These are phyloP conservation scores for Pseudopyrenochaeta lycopersici DNA, from an alignment of 2,329 filamentous ascomycete species.

Conservation along the genomic window DNA sequence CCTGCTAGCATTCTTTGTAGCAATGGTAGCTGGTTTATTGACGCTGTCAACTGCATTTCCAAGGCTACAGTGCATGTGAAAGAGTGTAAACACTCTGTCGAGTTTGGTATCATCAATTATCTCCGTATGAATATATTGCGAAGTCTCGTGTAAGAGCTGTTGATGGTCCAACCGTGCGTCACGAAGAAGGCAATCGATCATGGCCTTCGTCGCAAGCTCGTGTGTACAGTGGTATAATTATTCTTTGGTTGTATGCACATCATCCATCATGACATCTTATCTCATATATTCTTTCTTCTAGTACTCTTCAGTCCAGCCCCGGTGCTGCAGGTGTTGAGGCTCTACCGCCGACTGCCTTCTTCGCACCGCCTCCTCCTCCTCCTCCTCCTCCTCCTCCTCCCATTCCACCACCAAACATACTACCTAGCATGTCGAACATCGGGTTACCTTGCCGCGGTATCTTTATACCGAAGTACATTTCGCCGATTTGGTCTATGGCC, in stretches of 20 bases:
- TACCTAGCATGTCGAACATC: constrained; percentile 97
- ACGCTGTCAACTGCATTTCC: too few species aligned
- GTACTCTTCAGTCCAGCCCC: constrained; percentile 44
- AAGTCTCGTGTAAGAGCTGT: too few species aligned
- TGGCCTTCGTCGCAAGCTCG: background rate
- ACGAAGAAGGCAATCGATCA: too few species aligned
- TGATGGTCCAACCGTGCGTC: too few species aligned
- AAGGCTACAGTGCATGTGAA: too few species aligned
- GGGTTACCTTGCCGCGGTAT: constrained; percentile 91
- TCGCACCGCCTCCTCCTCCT: constrained; percentile 51
- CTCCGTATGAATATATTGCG: too few species aligned
- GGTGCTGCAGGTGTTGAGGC: constrained; percentile 40
- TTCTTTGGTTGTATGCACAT: background rate
- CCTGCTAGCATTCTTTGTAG: too few species aligned
- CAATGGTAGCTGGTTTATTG: too few species aligned
- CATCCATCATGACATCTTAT: background rate
- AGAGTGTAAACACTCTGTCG: too few species aligned
- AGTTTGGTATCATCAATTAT: too few species aligned
- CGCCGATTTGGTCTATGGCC: constrained; percentile 83
- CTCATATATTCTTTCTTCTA: background rate
- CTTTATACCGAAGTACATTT: constrained; percentile 96
- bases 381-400: constrained; percentile 63
- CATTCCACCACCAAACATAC: constrained; percentile 82
- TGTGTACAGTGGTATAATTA: background rate
- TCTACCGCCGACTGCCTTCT: constrained; percentile 54